Percentiles rank a stretch among this genome's conserved stretches.
These are phyloP conservation scores for Antarctomyces pellizariae DNA, from an alignment of 495 filamentous ascomycete species.

Conservation along the genomic window DNA sequence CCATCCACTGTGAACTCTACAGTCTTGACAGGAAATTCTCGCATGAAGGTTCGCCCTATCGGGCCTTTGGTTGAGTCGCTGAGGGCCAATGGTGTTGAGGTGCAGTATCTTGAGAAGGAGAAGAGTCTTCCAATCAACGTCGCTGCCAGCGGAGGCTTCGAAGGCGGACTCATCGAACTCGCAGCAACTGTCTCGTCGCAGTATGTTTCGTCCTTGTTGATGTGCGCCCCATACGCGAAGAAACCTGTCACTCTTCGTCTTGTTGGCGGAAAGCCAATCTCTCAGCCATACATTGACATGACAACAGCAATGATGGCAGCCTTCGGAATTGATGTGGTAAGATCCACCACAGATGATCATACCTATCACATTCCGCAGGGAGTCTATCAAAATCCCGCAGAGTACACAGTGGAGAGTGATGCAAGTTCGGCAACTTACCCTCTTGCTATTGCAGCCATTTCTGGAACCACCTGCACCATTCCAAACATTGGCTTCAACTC, in stretches of 20 bases:
- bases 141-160: constrained; percentile 60
- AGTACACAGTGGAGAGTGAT: constrained; percentile 89
- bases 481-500: constrained; percentile 87
- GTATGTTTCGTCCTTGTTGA: constrained; percentile 87
- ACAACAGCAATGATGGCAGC: constrained; percentile 92
- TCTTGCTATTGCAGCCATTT: constrained; percentile 82
- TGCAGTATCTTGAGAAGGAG: constrained; percentile 63
- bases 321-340: constrained; percentile 65
- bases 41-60: constrained; percentile 93
- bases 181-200: constrained; percentile 91
- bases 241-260: constrained; percentile 74
- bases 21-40: constrained; percentile 74
- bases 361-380: constrained; percentile 88
- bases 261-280: constrained; percentile 87
- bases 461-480: constrained; percentile 80
- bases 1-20: constrained; percentile 35
- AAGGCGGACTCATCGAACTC: constrained; percentile 76
- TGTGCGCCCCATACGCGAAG: constrained; percentile 94
- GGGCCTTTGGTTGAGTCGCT: constrained; percentile 86
- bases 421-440: constrained; percentile 96
- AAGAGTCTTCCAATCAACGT: constrained; percentile 70
- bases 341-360: constrained; percentile 40
- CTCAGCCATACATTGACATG: constrained; percentile 96
- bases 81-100: constrained; percentile 52
- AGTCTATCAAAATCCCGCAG: constrained; percentile 58